Conservation (phyloP, 2,329 filamentous ascomycete species). For the Camillea tinctor region DNA sequence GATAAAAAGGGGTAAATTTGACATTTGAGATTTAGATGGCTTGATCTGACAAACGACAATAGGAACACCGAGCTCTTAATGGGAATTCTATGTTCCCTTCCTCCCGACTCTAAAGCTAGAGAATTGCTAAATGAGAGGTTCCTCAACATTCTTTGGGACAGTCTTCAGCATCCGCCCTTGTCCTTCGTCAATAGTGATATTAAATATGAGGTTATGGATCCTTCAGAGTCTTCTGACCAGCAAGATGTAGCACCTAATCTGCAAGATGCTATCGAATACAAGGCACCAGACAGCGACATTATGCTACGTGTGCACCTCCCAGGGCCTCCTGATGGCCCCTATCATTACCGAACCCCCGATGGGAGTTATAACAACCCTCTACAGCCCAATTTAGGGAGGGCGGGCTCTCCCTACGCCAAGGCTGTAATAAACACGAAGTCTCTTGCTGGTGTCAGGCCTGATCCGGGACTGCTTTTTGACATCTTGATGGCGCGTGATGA, state of each 20-base stretch:
- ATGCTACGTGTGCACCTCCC: conserved; percentile 36
- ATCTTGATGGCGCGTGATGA: conserved; percentile 59
- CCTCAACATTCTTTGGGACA: conserved; percentile 53
- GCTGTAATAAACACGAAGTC: conserved; percentile 58
- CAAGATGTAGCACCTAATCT: conserved; percentile 27
- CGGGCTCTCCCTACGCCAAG: conserved; percentile 67
- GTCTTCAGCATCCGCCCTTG: conserved; percentile 53
- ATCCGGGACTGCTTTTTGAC: conserved; percentile 67
- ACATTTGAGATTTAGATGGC: neutral
- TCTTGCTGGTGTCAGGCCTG: conserved; percentile 60
- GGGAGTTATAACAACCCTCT: conserved; percentile 55
- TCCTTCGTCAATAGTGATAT: conserved; percentile 42
- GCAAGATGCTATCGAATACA: conserved; percentile 39
- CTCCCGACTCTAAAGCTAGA: conserved; percentile 33
- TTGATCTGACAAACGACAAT: conserved; percentile 13
- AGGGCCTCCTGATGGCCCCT: conserved; percentile 36
- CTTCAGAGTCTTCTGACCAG: conserved; percentile 33
- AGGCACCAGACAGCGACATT: conserved; percentile 37
- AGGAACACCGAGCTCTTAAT: conserved; percentile 42
- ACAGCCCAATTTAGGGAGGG: conserved; percentile 62
- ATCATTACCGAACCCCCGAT: conserved; percentile 37
- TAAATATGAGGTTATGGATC: conserved; percentile 37
- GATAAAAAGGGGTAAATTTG: conserved; percentile 50
- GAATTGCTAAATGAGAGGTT: conserved; percentile 47
- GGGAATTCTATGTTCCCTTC: conserved; percentile 38